These are phyloP conservation scores for Aspergillus steynii DNA, from an alignment of 495 filamentous ascomycete species.

Conservation along the genomic window DNA sequence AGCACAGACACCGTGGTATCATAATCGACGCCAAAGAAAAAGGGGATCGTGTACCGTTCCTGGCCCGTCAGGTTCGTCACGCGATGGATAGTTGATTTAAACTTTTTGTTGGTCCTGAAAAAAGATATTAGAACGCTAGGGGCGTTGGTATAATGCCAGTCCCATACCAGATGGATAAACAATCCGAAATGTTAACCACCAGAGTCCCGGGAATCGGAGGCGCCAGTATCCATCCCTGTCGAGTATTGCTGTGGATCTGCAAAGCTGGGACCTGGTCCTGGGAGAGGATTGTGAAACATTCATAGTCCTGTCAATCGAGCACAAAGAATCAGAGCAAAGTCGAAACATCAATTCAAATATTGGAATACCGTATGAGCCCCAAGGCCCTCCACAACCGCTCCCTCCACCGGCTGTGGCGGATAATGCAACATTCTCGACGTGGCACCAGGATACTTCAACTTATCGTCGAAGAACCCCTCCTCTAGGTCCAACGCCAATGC, in stretches of 20 bases:
- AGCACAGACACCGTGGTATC: slow-evolving; percentile 28
- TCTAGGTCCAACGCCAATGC: slow-evolving; percentile 45
- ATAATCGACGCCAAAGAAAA: slow-evolving; percentile 46
- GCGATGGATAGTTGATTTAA: slow-evolving; percentile 51
- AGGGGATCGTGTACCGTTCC: slow-evolving; percentile 49
- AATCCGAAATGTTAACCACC: slow-evolving; percentile 54
- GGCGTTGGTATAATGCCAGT: too few species aligned
- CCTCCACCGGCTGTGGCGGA: slow-evolving; percentile 33
- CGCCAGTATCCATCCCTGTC: slow-evolving; percentile 43
- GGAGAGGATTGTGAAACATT: slow-evolving; percentile 47
- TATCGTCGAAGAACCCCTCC: slow-evolving; percentile 45
- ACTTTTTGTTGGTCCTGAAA: slow-evolving; percentile 39
- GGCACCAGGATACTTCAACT: slow-evolving; percentile 42
- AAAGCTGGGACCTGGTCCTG: slow-evolving; percentile 42
- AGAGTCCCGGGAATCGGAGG: slow-evolving; percentile 43
- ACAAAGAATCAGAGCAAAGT: background rate
- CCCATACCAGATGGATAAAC: slow-evolving; percentile 43
- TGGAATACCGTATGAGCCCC: slow-evolving; percentile 42
- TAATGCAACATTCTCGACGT: slow-evolving; percentile 48
- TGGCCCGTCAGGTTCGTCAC: slow-evolving; percentile 47
- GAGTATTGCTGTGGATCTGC: slow-evolving; percentile 42
- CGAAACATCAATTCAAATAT: background rate
- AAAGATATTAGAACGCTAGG: background rate
- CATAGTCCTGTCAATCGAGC: slow-evolving; percentile 34
- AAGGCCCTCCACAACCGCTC: slow-evolving; percentile 41